These are phyloP conservation scores for Apiotrichum brassicae DNA, from an alignment of 1,284 basidiomycete species.

Conservation along the genomic window DNA sequence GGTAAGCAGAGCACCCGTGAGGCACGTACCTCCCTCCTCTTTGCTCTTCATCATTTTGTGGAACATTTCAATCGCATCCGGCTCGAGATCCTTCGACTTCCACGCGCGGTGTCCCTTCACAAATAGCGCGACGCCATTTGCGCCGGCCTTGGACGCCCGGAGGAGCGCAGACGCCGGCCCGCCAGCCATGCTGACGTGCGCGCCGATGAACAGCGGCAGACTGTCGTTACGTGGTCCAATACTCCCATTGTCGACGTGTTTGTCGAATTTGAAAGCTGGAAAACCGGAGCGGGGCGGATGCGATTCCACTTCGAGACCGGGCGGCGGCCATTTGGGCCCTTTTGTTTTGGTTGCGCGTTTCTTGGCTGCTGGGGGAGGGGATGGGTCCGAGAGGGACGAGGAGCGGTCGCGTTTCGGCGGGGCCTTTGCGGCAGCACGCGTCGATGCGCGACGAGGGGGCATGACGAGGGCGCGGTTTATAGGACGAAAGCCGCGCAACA, in stretches of 20 bases:
- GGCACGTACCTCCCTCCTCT: slow-evolving; percentile 35
- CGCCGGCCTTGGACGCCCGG: slow-evolving; percentile 68
- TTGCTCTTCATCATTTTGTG: slow-evolving; percentile 52
- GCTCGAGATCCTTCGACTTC: slow-evolving; percentile 57
- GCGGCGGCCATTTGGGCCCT: slow-evolving; percentile 30
- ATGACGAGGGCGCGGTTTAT: neutral
- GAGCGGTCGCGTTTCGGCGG: slow-evolving; percentile 10
- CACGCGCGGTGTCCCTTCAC: slow-evolving; percentile 77
- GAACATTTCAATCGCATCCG: slow-evolving; percentile 54
- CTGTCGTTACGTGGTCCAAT: slow-evolving; percentile 15
- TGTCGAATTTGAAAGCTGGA: slow-evolving; percentile 25
- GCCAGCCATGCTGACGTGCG: slow-evolving; percentile 73
- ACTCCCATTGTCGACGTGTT: slow-evolving; percentile 16
- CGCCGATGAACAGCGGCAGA: slow-evolving; percentile 53
- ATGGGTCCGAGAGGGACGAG: slow-evolving; percentile 6
- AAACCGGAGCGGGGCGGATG: slow-evolving; percentile 38
- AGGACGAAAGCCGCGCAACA: neutral
- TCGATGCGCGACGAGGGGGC: slow-evolving; percentile 1
- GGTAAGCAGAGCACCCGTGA: neutral
- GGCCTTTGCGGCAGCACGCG: neutral
- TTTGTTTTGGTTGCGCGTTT: slow-evolving; percentile 7
- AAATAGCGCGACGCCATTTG: slow-evolving; percentile 75
- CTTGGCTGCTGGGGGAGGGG: neutral
- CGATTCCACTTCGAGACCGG: slow-evolving; percentile 31
- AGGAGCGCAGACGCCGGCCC: slow-evolving; percentile 67